These are phyloP conservation scores for Candida railenensis DNA, from an alignment of 805 yeast genomes.

Conservation along the genomic window DNA sequence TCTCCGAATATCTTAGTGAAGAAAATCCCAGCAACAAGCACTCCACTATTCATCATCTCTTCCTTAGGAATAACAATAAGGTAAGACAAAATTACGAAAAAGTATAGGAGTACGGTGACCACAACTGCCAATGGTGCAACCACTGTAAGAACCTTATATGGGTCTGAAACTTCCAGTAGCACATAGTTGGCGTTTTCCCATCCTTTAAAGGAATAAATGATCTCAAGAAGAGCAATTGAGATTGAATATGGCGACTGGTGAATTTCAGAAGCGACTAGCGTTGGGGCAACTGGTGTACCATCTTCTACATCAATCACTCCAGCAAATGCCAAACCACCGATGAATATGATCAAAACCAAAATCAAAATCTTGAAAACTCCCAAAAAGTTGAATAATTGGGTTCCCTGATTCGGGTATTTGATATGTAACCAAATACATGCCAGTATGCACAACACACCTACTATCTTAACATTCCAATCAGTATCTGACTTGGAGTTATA, in stretches of 20 bases:
- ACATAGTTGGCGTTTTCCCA: slow-evolving; percentile 73
- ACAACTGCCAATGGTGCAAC: slow-evolving; percentile 62
- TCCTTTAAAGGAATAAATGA: slow-evolving; percentile 65
- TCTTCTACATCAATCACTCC: not conserved
- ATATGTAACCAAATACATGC: slow-evolving; percentile 49
- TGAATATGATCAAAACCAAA: slow-evolving; percentile 45
- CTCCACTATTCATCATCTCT: slow-evolving; percentile 54
- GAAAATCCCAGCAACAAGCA: slow-evolving; percentile 61
- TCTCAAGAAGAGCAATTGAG: slow-evolving; percentile 56
- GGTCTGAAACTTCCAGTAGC: slow-evolving; percentile 55
- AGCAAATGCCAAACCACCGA: slow-evolving; percentile 42
- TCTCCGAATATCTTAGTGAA: slow-evolving; percentile 59
- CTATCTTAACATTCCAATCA: slow-evolving; percentile 38
- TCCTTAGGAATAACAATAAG: slow-evolving; percentile 51
- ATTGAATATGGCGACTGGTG: slow-evolving; percentile 37
- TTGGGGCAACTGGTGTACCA: slow-evolving; percentile 33
- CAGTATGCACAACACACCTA: slow-evolving; percentile 50
- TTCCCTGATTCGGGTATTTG: slow-evolving; percentile 48
- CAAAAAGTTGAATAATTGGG: slow-evolving; percentile 49
- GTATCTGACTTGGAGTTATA: slow-evolving; percentile 21
- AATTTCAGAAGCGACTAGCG: not conserved
- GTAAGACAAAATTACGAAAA: slow-evolving; percentile 58
- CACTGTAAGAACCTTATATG: slow-evolving; percentile 52
- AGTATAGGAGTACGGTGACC: slow-evolving; percentile 51
- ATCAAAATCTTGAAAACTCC: slow-evolving; percentile 56